Conservation (phyloP, 371 early-diverging fungal species). For the Rhizomucor miehei region DNA sequence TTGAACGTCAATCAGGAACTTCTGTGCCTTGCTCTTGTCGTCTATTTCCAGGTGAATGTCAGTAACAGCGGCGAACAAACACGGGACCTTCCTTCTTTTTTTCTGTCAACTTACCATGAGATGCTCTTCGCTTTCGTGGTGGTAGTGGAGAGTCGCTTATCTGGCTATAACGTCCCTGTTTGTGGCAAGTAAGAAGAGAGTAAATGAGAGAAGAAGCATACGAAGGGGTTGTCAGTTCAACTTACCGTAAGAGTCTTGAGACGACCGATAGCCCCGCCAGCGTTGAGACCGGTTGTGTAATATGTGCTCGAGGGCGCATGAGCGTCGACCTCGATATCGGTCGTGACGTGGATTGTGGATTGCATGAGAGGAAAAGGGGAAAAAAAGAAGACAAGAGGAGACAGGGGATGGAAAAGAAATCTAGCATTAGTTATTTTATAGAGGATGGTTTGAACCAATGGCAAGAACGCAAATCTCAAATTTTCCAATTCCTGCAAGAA, state of each 20-base stretch:
- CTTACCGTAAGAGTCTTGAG: slow-evolving; percentile 23
- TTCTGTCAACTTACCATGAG: slow-evolving; percentile 26
- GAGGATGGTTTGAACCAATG: too few relatives aligned
- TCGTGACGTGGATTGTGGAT: slow-evolving; percentile 22
- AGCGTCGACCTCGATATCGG: slow-evolving; percentile 24
- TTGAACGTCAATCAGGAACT: slow-evolving; percentile 79
- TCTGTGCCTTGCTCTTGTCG: slow-evolving; percentile 63
- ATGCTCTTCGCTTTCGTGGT: slow-evolving; percentile 34
- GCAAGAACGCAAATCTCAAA: too few relatives aligned
- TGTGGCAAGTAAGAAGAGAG: not conserved
- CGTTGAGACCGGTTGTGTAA: slow-evolving; percentile 27
- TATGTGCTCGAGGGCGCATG: slow-evolving; percentile 32
- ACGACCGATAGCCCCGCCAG: slow-evolving; percentile 21
- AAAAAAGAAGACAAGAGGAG: slow-evolving; percentile 2
- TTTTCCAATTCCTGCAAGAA: too few relatives aligned
- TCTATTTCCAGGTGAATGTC: slow-evolving; percentile 48
- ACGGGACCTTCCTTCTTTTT: not conserved
- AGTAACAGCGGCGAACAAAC: not conserved
- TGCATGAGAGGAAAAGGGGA: slow-evolving; percentile 15
- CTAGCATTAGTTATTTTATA: too few relatives aligned
- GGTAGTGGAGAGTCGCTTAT: slow-evolving; percentile 1
- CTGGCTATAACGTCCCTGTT: not conserved
- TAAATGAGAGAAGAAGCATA: not conserved
- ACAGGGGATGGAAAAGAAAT: not conserved
- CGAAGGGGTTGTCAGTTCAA: not conserved